Percentiles rank a stretch among this genome's conserved stretches.
These are phyloP conservation scores for Dothiorella sarmentorum DNA, from an alignment of 2,329 filamentous ascomycete genomes.

Conservation along the genomic window DNA sequence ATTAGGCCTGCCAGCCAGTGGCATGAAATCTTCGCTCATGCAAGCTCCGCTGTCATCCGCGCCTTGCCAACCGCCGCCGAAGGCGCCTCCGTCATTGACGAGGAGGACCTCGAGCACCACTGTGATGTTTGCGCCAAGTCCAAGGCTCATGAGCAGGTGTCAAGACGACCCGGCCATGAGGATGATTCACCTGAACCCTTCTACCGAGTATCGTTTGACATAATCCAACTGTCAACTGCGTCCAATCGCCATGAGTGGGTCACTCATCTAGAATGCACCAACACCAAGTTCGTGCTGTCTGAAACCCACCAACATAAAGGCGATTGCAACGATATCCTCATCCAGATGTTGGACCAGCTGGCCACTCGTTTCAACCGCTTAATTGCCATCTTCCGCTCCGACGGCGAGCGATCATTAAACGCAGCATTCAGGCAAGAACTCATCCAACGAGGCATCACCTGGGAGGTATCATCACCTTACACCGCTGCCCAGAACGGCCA, in stretches of 20 bases:
- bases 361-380: neutral
- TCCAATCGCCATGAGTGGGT: neutral
- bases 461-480: neutral
- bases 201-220: neutral
- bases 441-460: neutral
- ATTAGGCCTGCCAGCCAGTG: neutral
- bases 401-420: neutral
- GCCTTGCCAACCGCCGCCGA: neutral
- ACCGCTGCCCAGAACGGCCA: slow-evolving; percentile 21
- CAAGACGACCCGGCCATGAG: neutral
- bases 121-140: neutral
- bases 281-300: neutral
- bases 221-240: neutral
- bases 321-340: neutral
- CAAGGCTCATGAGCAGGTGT: neutral
- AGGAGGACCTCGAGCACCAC: neutral
- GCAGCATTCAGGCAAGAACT: neutral
- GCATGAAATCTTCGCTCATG: neutral
- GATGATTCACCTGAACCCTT: neutral
- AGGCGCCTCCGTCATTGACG: neutral
- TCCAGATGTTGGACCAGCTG: neutral
- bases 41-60: neutral
- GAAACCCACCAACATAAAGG: neutral
- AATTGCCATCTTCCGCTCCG: neutral
- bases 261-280: neutral